Conservation (phyloP, 2,329 filamentous ascomycete species). For the Colletotrichum graminicola region DNA sequence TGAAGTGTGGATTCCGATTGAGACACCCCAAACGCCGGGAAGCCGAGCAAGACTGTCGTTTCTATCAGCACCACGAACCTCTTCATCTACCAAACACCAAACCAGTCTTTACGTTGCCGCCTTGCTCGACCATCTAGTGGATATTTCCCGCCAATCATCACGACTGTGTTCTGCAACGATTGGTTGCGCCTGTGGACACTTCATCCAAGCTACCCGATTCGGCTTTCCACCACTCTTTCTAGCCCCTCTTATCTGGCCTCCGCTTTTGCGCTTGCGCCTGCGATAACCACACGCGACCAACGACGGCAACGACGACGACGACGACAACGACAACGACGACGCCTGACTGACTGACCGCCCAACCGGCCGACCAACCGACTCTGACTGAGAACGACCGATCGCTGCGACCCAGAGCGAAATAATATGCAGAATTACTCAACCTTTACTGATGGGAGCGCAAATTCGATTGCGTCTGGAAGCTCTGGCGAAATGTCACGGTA, state of each 20-base stretch:
- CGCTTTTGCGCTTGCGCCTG: conserved; percentile 24
- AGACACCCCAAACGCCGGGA: conserved; percentile 16
- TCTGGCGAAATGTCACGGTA: conserved; percentile 43
- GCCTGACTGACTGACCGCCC: background rate
- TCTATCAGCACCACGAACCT: background rate
- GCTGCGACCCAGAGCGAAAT: conserved; percentile 10
- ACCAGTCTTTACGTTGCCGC: background rate
- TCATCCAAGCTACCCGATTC: conserved; percentile 28
- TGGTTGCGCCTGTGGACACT: conserved; percentile 13
- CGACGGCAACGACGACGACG: background rate
- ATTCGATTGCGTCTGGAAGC: conserved; percentile 41
- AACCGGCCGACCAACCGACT: no score
- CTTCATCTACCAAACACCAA: background rate
- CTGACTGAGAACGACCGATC: conserved; percentile 18
- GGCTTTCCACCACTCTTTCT: conserved; percentile 19
- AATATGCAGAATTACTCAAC: conserved; percentile 68
- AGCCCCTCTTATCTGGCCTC: conserved; percentile 26
- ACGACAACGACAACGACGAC: background rate
- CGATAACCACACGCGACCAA: conserved; percentile 11
- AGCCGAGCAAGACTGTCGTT: conserved; percentile 12
- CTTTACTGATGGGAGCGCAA: conserved; percentile 61
- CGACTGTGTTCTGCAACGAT: conserved; percentile 2
- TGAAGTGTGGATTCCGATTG: conserved; percentile 21
- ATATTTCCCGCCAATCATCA: background rate
- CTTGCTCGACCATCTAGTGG: background rate